Conservation (phyloP, 805 yeast species). For the Pichia rugopelliculosa region DNA sequence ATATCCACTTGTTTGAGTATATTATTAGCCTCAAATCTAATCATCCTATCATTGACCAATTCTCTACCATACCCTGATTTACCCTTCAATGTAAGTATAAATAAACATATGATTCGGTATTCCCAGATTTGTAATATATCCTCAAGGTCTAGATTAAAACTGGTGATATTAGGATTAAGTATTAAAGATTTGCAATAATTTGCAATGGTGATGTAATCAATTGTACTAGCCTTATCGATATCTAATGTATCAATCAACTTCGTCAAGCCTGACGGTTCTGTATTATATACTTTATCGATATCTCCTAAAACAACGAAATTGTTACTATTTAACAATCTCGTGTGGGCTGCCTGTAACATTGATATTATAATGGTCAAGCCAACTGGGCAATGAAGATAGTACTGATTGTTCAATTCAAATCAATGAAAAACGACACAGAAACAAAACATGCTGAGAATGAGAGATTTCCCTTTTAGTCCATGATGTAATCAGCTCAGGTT, state of each 20-base stretch:
- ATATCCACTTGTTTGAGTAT: constrained; percentile 22
- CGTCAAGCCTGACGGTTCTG: constrained; percentile 3
- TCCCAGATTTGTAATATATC: constrained; percentile 42
- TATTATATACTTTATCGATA: constrained; percentile 2
- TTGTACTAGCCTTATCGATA: not conserved
- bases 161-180: constrained; percentile 18
- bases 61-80: constrained; percentile 7
- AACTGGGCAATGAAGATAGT: too few relatives aligned
- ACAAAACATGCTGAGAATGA: too few relatives aligned
- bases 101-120: constrained; percentile 19
- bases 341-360: constrained; percentile 6
- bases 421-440: too few relatives aligned
- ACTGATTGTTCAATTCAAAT: too few relatives aligned
- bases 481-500: too few relatives aligned
- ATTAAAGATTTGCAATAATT: constrained; percentile 24
- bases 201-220: constrained; percentile 19
- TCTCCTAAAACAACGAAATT: constrained; percentile 6
- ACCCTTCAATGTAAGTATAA: constrained; percentile 13
- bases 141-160: constrained; percentile 12
- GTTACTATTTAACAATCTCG: constrained; percentile 5
- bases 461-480: too few relatives aligned
- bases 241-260: not conserved
- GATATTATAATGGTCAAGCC: too few relatives aligned
- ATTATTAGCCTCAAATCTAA: constrained; percentile 23
- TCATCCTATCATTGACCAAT: constrained; percentile 24